These are phyloP conservation scores for Scheffersomyces amazonensis DNA, from an alignment of 805 yeast species.

Conservation along the genomic window DNA sequence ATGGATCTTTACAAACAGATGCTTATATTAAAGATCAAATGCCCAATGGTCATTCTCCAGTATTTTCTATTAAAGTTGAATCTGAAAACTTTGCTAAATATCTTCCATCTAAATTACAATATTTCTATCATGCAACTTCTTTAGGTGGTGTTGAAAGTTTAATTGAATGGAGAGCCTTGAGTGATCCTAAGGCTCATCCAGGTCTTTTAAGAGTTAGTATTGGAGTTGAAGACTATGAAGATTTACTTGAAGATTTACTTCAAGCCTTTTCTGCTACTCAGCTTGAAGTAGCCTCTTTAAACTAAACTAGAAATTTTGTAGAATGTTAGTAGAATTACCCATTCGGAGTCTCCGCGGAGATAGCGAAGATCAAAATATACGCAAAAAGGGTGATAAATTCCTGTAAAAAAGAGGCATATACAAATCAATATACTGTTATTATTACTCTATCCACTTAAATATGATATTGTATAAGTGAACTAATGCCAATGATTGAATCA, in stretches of 20 bases:
- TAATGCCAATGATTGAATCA: no score
- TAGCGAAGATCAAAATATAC: no score
- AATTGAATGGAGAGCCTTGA: conserved; percentile 85
- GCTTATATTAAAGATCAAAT: conserved; percentile 63
- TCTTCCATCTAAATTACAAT: conserved; percentile 63
- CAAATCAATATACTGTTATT: no score
- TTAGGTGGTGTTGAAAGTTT: conserved; percentile 90
- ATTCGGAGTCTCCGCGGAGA: no score
- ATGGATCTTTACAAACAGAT: conserved; percentile 77
- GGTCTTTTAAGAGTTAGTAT: conserved; percentile 70
- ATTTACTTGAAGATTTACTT: conserved; percentile 71
- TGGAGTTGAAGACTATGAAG: conserved; percentile 77
- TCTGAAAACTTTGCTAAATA: conserved; percentile 53
- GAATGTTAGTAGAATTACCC: no score
- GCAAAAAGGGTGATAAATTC: no score
- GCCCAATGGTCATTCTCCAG: conserved; percentile 65
- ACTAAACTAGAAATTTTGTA: no score
- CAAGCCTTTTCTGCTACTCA: conserved; percentile 41
- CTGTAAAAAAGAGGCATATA: no score
- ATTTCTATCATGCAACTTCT: conserved; percentile 88
- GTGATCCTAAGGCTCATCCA: conserved; percentile 49
- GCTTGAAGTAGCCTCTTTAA: not conserved
- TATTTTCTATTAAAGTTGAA: conserved; percentile 61
- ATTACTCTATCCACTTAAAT: no score
- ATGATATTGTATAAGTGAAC: no score